A percentile compares a stretch with the other conserved stretches of the same genome.
phyloP scores from a whole-genome alignment of 2,329 filamentous ascomycete genomes.

The Aaosphaeria pasadenensis region DNA sequence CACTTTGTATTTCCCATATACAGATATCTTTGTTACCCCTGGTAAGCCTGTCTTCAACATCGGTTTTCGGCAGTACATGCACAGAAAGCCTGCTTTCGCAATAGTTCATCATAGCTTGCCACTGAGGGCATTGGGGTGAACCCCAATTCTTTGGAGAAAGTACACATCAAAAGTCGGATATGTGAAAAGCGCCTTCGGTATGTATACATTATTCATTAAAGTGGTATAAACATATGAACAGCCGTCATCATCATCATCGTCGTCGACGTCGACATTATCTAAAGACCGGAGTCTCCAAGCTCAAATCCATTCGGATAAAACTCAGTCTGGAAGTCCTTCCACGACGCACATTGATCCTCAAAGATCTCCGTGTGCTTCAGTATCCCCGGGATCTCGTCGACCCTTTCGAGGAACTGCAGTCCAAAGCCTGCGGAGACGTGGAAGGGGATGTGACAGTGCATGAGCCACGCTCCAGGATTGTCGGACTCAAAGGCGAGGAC shows the following conservation, averaged over 20 bases:
- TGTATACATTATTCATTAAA: constrained; percentile 20
- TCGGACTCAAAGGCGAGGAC: constrained; percentile 37
- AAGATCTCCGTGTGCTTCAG: constrained; percentile 17
- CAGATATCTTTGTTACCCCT: no score
- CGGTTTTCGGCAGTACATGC: no score
- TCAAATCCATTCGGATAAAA: constrained; percentile 7
- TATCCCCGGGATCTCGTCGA: constrained; percentile 20
- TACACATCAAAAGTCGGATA: no score
- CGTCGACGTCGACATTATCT: background rate
- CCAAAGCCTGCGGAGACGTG: constrained; percentile 42
- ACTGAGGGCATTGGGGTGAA: no score
- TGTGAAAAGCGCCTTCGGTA: constrained; percentile 6
- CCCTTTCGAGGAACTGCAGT: constrained; percentile 52
- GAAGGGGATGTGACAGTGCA: constrained; percentile 40
- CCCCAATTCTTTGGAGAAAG: no score
- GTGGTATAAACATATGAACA: constrained; percentile 25
- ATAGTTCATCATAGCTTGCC: no score
- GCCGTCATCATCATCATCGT: constrained; percentile 23
- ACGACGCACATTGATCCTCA: constrained; percentile 24
- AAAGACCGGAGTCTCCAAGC: constrained; percentile 7
- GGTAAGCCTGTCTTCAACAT: no score
- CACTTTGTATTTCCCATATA: no score
- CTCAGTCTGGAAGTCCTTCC: constrained; percentile 13
- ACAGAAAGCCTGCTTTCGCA: no score
- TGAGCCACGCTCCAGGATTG: constrained; percentile 36